Evolutionary conservation across 2,329 filamentous ascomycete genomes (phyloP).

Genomic region (Sclerotinia trifoliorum): DNA sequence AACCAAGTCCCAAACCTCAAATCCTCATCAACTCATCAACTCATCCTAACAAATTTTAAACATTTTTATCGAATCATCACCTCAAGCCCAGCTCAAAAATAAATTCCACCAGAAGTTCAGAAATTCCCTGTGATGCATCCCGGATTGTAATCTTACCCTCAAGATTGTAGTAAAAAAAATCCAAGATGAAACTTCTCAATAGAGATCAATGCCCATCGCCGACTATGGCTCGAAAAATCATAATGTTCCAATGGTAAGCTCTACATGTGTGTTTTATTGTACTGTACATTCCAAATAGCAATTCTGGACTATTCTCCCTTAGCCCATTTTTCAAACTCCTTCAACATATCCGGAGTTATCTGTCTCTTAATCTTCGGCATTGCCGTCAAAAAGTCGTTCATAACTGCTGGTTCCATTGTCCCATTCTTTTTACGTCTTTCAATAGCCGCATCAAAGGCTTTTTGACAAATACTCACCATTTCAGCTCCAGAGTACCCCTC

Average conservation of each 20-base stretch:
- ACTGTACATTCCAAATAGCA: background rate
- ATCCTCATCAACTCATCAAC: no score
- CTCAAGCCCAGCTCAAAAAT: no score
- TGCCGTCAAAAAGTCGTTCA: slow-evolving; percentile 48
- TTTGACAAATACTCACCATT: slow-evolving; percentile 61
- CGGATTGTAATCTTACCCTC: no score
- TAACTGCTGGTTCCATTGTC: slow-evolving; percentile 44
- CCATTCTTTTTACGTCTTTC: slow-evolving; percentile 48
- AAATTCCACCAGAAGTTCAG: no score
- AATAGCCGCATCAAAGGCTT: slow-evolving; percentile 51
- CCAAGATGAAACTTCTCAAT: no score
- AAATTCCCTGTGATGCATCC: no score
- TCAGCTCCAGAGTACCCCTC: slow-evolving; percentile 87
- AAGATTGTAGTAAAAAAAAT: no score
- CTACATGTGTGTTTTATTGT: background rate
- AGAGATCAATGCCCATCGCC: no score
- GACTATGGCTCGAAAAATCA: background rate
- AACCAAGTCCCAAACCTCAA: no score
- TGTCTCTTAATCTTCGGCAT: slow-evolving; percentile 52
- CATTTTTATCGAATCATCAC: no score
- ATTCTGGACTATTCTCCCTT: background rate
- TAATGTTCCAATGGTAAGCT: background rate
- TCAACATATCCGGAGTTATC: slow-evolving; percentile 59
- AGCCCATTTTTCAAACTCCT: slow-evolving; percentile 50
- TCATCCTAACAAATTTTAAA: no score